Conservation (phyloP, 2,329 filamentous ascomycete genomes). For the Apiospora aurea region DNA sequence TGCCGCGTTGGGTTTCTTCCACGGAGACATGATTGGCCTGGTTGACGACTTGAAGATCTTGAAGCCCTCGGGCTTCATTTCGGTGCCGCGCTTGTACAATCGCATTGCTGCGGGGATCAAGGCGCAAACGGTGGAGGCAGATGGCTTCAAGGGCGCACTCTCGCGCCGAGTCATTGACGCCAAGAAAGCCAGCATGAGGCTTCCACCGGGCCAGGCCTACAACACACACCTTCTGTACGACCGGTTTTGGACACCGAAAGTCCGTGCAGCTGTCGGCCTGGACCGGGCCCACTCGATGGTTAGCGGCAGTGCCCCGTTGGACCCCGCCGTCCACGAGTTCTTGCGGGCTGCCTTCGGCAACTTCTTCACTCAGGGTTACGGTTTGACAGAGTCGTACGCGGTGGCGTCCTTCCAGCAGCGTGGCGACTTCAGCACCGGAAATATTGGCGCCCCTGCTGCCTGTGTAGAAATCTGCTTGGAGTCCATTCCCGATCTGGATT, state of each 20-base stretch:
- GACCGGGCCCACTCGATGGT: conserved; percentile 77
- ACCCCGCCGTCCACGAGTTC: conserved; percentile 87
- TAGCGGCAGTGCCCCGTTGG: conserved; percentile 88
- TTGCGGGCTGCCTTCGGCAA: conserved; percentile 83
- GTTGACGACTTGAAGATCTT: conserved; percentile 92
- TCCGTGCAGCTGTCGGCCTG: conserved; percentile 82
- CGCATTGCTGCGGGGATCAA: conserved; percentile 86
- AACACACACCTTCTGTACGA: conserved; percentile 83
- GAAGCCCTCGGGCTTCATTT: conserved; percentile 82
- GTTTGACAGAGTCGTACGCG: conserved; percentile 92
- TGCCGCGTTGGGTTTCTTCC: conserved; percentile 86
- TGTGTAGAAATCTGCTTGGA: conserved; percentile 78
- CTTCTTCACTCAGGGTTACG: conserved; percentile 86
- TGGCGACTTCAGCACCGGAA: conserved; percentile 78
- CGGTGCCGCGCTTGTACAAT: conserved; percentile 91
- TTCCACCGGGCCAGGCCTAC: conserved; percentile 74
- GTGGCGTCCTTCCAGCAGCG: conserved; percentile 72
- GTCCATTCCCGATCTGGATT: conserved; percentile 94
- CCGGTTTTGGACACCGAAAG: conserved; percentile 90
- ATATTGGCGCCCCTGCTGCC: conserved; percentile 77
- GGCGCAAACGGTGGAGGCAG: conserved; percentile 77
- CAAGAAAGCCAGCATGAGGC: conserved; percentile 81
- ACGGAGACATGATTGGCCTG: conserved; percentile 84
- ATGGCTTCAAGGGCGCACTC: conserved; percentile 81
- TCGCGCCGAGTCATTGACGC: conserved; percentile 80